These are phyloP conservation scores for Typha latifolia DNA, from an alignment of 176 grass and related monocot species.

Conservation along the genomic window DNA sequence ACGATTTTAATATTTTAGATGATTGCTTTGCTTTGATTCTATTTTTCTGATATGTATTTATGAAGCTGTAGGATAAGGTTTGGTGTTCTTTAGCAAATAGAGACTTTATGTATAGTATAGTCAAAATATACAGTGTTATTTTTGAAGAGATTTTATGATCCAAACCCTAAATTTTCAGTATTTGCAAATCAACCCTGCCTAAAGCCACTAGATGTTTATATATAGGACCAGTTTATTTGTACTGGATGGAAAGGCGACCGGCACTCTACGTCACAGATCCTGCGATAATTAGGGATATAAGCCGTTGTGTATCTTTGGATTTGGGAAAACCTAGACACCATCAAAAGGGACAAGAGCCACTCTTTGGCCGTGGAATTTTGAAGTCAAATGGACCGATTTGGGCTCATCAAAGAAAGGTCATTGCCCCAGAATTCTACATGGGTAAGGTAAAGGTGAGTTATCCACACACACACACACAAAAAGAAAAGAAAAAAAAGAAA, in stretches of 20 bases:
- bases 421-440: constrained; percentile 82
- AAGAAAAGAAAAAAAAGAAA: not conserved
- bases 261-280: constrained; percentile 80
- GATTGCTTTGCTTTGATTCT: too few species aligned
- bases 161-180: too few species aligned
- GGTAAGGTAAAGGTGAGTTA: constrained; percentile 41
- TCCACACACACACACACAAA: too few species aligned
- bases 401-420: constrained; percentile 66
- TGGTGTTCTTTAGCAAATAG: too few species aligned
- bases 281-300: constrained; percentile 69
- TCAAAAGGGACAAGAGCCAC: constrained; percentile 74
- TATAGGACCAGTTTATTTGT: constrained; percentile 61
- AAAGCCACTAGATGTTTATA: not conserved
- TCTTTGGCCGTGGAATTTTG: constrained; percentile 72
- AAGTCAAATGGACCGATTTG: constrained; percentile 64
- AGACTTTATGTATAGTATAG: too few species aligned
- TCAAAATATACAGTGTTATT: too few species aligned
- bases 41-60: too few species aligned
- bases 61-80: too few species aligned
- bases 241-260: constrained; percentile 55
- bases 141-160: too few species aligned
- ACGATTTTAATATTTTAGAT: too few species aligned
- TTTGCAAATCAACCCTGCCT: too few species aligned
- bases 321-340: constrained; percentile 76
- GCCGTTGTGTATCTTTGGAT: constrained; percentile 60